Conservation (phyloP, 441 rosid genomes). For the Mallotus japonicus region DNA sequence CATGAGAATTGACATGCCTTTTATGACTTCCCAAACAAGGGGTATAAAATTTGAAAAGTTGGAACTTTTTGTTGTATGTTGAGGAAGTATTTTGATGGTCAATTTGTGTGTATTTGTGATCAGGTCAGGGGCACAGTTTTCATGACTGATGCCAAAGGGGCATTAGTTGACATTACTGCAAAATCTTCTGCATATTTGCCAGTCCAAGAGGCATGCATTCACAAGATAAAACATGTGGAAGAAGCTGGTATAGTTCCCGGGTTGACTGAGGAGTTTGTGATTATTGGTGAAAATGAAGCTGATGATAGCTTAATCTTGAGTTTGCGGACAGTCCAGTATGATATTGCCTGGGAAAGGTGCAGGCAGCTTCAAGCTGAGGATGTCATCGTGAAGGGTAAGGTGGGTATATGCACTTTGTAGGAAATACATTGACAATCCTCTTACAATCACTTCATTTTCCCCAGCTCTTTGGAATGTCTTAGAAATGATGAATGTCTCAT, state of each 20-base stretch:
- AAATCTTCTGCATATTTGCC: slow-evolving; percentile 84
- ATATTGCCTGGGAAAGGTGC: slow-evolving; percentile 95
- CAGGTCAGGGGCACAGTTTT: slow-evolving; percentile 88
- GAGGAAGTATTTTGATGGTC: slow-evolving; percentile 11
- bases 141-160: slow-evolving; percentile 65
- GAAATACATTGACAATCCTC: not conserved
- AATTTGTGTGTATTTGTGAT: not conserved
- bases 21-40: not conserved
- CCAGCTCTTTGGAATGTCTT: not conserved
- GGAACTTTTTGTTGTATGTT: not conserved
- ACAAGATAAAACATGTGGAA: slow-evolving; percentile 61
- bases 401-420: slow-evolving; percentile 23
- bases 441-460: not conserved
- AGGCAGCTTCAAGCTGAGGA: slow-evolving; percentile 99
- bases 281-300: slow-evolving; percentile 71
- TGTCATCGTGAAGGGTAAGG: slow-evolving; percentile 86
- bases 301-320: slow-evolving; percentile 88
- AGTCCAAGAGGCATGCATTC: slow-evolving; percentile 76
- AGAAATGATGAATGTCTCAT: not conserved
- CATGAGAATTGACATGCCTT: not conserved
- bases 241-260: slow-evolving; percentile 94
- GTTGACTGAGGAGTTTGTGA: slow-evolving; percentile 74
- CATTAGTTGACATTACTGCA: slow-evolving; percentile 81
- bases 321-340: slow-evolving; percentile 62
- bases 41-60: not conserved